Conservation (phyloP, 345 rosid species). For the Heritiera fomes region DNA sequence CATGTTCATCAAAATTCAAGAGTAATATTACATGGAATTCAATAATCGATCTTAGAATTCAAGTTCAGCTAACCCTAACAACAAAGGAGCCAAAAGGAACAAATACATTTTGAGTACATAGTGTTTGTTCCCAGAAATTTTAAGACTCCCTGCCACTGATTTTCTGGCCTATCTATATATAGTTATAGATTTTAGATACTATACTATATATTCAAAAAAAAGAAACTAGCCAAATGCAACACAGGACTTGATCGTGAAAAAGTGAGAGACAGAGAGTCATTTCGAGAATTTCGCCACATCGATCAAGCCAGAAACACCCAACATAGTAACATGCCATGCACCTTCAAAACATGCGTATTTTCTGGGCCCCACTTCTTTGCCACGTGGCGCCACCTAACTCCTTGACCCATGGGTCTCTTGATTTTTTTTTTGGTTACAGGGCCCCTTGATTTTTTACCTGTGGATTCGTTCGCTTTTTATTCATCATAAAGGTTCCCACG, state of each 20-base stretch:
- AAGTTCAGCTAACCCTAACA: too few species aligned
- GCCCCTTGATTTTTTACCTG: conserved; percentile 8
- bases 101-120: background rate
- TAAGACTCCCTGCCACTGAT: background rate
- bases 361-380: conserved; percentile 36
- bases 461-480: background rate
- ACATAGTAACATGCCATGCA: conserved; percentile 47
- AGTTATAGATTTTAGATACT: background rate
- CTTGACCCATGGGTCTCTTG: conserved; percentile 23
- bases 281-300: conserved; percentile 46
- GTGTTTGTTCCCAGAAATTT: background rate
- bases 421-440: background rate
- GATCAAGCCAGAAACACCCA: conserved; percentile 52
- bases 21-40: background rate
- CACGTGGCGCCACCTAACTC: conserved; percentile 41
- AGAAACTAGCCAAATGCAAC: background rate
- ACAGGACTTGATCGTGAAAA: background rate
- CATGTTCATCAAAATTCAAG: background rate
- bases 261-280: background rate
- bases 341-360: conserved; percentile 29
- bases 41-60: too few species aligned
- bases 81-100: too few species aligned
- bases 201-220: too few species aligned
- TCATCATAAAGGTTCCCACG: background rate
- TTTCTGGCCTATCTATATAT: background rate